phyloP scores from a whole-genome alignment of 108 stramenopile species.

The Fragilaria crotonensis region DNA sequence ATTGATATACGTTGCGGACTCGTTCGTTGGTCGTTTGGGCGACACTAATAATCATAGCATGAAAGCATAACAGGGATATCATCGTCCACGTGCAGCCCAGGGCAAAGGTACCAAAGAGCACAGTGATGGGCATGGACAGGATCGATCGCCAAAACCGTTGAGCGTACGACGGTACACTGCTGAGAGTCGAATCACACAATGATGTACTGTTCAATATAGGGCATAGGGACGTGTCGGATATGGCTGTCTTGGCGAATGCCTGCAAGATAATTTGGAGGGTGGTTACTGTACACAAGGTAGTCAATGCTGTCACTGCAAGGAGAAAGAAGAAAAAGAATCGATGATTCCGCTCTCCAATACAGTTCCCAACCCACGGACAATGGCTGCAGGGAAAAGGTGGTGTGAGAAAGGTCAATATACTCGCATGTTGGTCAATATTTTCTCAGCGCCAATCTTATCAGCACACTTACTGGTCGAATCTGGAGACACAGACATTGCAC shows the following conservation, averaged over 20 bases:
- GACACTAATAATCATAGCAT: conserved; percentile 65
- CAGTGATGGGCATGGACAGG: conserved; percentile 38
- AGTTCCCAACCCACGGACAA: conserved; percentile 95
- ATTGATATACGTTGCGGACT: conserved; percentile 69
- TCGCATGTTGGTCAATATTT: no score
- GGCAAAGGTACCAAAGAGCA: conserved; percentile 50
- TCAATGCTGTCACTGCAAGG: conserved; percentile 35
- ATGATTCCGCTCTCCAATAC: conserved; percentile 93
- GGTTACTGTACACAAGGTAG: conserved; percentile 38
- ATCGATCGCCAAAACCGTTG: conserved; percentile 30
- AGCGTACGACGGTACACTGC: neutral
- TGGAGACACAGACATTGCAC: conserved; percentile 88
- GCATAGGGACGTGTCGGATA: neutral
- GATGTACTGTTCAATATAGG: neutral
- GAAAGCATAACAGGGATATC: conserved; percentile 55
- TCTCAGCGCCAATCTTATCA: no score
- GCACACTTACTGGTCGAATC: conserved; percentile 83
- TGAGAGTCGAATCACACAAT: neutral
- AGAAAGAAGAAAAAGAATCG: conserved; percentile 79
- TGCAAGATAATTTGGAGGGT: conserved; percentile 40
- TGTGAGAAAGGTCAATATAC: no score
- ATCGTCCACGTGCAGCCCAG: conserved; percentile 78
- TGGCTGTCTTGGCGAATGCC: conserved; percentile 21
- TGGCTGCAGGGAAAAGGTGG: conserved; percentile 30
- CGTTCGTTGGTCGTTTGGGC: conserved; percentile 84